Evolutionary conservation across 2,329 filamentous ascomycete genomes (phyloP), one percentile per base, ranked within the genome.

Genomic region (Ophiosphaerella herpotricha): DNA sequence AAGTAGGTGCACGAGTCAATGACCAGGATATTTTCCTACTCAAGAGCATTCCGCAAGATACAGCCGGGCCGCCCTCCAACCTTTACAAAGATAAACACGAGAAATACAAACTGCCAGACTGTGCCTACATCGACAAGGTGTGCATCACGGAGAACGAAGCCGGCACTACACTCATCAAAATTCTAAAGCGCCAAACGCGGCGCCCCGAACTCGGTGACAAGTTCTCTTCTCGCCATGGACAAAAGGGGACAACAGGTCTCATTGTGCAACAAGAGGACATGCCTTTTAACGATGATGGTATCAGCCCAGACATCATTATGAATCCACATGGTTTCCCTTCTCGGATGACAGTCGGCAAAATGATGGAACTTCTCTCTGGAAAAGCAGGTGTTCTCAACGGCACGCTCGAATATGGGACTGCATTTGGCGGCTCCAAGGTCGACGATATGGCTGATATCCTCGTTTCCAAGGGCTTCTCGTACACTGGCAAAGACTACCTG

Each of bases 311-410:
- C 74, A 97, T 99, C 61, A 99, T 99, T 84, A 99, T 99, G 94
- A 99, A 99, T 79, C 94, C 95, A 0, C 94, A 99, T 77, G 94
- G 94, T 86, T 99, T 99, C 82, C 94, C 94, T 1, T 97, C 93
- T 29, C 94, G 94, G 74, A 99, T 99, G 94, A 99, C 94, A 46
- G 94, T 99, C 55, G 94, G 94, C 29, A 99, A 99, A 75, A 89
- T 99, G 80, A 84, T 99, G 43, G 94, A 99, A 72, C 89, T 96
- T 38, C 81, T 99, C 13, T 91, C 92, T 0, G 94, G 94, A 58
- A 99, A 99, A 75, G 94, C 94, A 0, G 91, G 92, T 11, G 86
- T 99, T 2, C 75, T 99, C 4, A 84, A 87, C 51, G 94, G 94
- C 4, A 86, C 88, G 7, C 87, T 91, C 54, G 89, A 96, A 66